phyloP scores from a whole-genome alignment of 2,329 filamentous ascomycete species.

The Diaporthe longicolla region DNA sequence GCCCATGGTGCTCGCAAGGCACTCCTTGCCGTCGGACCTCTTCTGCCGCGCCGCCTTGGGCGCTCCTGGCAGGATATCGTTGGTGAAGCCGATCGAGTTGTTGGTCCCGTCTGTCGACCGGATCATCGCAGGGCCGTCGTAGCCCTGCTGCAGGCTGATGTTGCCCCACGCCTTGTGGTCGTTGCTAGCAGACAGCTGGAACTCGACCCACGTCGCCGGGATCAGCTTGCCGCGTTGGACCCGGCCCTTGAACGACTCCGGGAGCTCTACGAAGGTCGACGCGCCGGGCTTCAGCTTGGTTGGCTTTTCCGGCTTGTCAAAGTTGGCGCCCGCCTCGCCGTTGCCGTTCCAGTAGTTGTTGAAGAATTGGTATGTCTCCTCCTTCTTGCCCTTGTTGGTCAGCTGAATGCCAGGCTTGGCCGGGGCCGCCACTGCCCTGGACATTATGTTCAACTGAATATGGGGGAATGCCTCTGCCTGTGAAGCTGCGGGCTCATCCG shows the following conservation, averaged over 20 bases:
- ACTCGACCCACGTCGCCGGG: slow-evolving; percentile 39
- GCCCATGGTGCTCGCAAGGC: slow-evolving; percentile 35
- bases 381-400: slow-evolving; percentile 53
- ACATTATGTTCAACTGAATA: slow-evolving; percentile 12
- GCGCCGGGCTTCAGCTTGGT: slow-evolving; percentile 51
- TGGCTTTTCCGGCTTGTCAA: slow-evolving; percentile 54
- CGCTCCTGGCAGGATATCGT: slow-evolving; percentile 28
- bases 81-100: slow-evolving; percentile 30
- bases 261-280: slow-evolving; percentile 51
- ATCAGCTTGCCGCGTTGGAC: slow-evolving; percentile 42
- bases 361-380: slow-evolving; percentile 56
- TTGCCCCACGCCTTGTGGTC: slow-evolving; percentile 37
- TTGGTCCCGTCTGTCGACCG: slow-evolving; percentile 32
- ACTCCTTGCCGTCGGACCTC: slow-evolving; percentile 35
- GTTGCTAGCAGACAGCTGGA: slow-evolving; percentile 33
- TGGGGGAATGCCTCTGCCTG: not conserved
- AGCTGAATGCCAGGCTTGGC: slow-evolving; percentile 53
- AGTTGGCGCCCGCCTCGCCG: slow-evolving; percentile 56
- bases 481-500: not conserved
- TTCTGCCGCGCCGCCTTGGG: slow-evolving; percentile 36
- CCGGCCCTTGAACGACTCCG: slow-evolving; percentile 55
- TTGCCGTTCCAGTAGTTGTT: slow-evolving; percentile 59
- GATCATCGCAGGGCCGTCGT: slow-evolving; percentile 37
- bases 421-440: slow-evolving; percentile 26
- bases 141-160: slow-evolving; percentile 38